phyloP scores from a whole-genome alignment of 2,329 filamentous ascomycete genomes.

The Aspergillus ochraceoroseus region DNA sequence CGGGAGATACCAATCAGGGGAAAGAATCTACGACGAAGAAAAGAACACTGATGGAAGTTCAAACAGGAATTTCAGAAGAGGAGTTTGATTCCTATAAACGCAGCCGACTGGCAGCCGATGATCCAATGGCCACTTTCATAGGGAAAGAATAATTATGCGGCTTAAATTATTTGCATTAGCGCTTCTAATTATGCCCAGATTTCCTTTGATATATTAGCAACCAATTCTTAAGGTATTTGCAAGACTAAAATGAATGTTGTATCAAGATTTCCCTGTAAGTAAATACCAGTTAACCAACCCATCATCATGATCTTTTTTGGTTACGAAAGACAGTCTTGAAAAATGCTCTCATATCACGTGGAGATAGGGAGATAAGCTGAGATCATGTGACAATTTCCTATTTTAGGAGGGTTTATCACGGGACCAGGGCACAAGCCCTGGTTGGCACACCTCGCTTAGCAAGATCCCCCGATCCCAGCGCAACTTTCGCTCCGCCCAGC shows the following conservation, averaged over 20 bases:
- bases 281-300: too few species aligned
- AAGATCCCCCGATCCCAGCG: slow-evolving; percentile 31
- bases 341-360: too few species aligned
- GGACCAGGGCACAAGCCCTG: slow-evolving; percentile 36
- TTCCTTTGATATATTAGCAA: slow-evolving; percentile 8
- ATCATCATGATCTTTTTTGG: too few species aligned
- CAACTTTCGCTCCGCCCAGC: slow-evolving; percentile 40
- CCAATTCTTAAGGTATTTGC: too few species aligned
- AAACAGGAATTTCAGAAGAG: slow-evolving; percentile 70
- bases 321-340: too few species aligned
- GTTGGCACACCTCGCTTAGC: slow-evolving; percentile 43
- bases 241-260: too few species aligned
- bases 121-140: slow-evolving; percentile 80
- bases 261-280: too few species aligned
- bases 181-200: slow-evolving; percentile 1
- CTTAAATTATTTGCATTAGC: slow-evolving; percentile 36
- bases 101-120: slow-evolving; percentile 66
- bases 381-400: slow-evolving; percentile 14
- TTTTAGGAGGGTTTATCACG: slow-evolving; percentile 19
- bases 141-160: slow-evolving; percentile 67
- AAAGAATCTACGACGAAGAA: slow-evolving; percentile 53
- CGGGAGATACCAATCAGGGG: slow-evolving; percentile 26
- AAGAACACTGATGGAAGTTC: slow-evolving; percentile 72
- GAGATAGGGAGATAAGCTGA: not conserved
- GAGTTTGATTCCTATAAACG: slow-evolving; percentile 82